phyloP scores from a whole-genome alignment of 306 rosid species.

The Begonia peltatifolia region DNA sequence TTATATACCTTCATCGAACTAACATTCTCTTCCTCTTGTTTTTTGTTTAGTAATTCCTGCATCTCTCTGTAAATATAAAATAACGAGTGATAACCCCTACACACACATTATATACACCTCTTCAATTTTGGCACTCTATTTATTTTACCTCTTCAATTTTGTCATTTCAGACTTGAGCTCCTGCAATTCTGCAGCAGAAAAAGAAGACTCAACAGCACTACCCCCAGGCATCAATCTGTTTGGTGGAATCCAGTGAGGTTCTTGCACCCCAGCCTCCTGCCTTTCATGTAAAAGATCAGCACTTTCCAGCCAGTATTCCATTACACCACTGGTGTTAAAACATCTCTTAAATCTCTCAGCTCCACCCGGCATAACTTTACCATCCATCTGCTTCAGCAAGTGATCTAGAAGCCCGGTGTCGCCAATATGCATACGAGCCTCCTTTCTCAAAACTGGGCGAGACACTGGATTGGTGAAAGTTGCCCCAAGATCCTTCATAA shows the following conservation, averaged over 20 bases:
- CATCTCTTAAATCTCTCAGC: slow-evolving; percentile 63
- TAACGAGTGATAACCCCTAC: slow-evolving; percentile 12
- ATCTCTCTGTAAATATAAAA: slow-evolving; percentile 47
- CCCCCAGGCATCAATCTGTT: slow-evolving; percentile 14
- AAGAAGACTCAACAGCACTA: slow-evolving; percentile 17
- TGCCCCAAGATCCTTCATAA: slow-evolving; percentile 59
- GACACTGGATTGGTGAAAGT: slow-evolving; percentile 54
- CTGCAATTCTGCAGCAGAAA: slow-evolving; percentile 44
- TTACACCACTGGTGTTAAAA: slow-evolving; percentile 52
- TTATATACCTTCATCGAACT: slow-evolving; percentile 32
- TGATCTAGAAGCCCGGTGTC: slow-evolving; percentile 91
- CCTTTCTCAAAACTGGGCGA: slow-evolving; percentile 43
- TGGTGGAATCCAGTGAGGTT: slow-evolving; percentile 66
- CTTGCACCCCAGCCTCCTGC: slow-evolving; percentile 52
- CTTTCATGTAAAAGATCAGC: too few species aligned
- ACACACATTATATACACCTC: not conserved
- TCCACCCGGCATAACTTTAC: slow-evolving; percentile 65
- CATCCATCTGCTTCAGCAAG: slow-evolving; percentile 68
- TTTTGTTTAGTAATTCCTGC: slow-evolving; percentile 38
- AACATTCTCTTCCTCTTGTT: slow-evolving; percentile 25
- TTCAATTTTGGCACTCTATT: slow-evolving; percentile 1
- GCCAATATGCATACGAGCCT: slow-evolving; percentile 63
- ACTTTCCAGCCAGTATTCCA: slow-evolving; percentile 95
- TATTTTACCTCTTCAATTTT: slow-evolving; percentile 54
- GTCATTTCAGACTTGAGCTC: slow-evolving; percentile 48